Percentiles rank a stretch among this genome's conserved stretches.
These are phyloP conservation scores for Backusella parvicylindrica DNA, from an alignment of 192 early-diverging fungal genomes.

Conservation along the genomic window DNA sequence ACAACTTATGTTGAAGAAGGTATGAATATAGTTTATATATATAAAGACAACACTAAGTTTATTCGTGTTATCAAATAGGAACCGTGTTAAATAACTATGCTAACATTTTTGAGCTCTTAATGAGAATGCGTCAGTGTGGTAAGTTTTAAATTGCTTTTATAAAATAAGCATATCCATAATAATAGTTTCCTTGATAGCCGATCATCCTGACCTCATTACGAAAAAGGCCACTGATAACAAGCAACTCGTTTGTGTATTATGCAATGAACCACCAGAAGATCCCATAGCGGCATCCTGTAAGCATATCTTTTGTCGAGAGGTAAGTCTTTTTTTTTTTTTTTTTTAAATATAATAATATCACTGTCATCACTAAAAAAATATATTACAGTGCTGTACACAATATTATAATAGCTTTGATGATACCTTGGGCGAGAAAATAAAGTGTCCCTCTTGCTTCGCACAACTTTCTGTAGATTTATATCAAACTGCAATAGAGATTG, in stretches of 20 bases:
- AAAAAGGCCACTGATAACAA: constrained; percentile 57
- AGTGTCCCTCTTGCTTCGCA: constrained; percentile 83
- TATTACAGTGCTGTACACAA: constrained; percentile 27
- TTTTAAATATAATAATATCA: background rate
- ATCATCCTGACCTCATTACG: constrained; percentile 82
- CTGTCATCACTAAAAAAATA: background rate
- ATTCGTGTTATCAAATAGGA: background rate
- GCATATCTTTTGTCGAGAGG: constrained; percentile 89
- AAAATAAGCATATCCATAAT: background rate
- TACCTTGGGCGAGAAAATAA: constrained; percentile 33
- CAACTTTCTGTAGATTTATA: constrained; percentile 70
- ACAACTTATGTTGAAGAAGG: constrained; percentile 75
- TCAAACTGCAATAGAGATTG: constrained; percentile 49
- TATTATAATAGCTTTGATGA: constrained; percentile 33
- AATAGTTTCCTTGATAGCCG: constrained; percentile 29
- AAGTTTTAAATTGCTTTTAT: background rate
- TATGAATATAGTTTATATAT: background rate
- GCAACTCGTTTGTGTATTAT: constrained; percentile 81
- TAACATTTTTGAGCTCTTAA: constrained; percentile 88
- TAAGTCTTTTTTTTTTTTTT: constrained; percentile 39
- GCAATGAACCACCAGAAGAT: constrained; percentile 76
- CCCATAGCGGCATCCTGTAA: constrained; percentile 79
- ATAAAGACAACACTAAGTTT: no score
- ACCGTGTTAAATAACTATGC: constrained; percentile 93
- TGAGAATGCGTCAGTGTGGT: constrained; percentile 82